Conservation (phyloP, 352 stramenopile species). For the Phytophthora sansomeana region DNA sequence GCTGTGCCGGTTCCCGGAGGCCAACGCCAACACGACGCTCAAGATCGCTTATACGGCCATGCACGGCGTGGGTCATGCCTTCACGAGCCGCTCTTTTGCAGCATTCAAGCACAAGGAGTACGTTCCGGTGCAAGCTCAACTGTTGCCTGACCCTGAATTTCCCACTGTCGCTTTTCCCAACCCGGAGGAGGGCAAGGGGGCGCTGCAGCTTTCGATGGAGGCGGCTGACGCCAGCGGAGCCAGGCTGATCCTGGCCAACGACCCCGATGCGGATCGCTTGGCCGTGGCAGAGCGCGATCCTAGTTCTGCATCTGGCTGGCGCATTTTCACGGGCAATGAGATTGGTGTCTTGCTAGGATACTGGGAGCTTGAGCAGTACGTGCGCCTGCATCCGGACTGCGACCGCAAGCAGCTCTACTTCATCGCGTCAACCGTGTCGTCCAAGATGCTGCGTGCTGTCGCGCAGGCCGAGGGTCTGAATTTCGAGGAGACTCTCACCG, state of each 20-base stretch:
- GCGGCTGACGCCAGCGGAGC: slow-evolving; percentile 79
- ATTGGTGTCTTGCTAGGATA: slow-evolving; percentile 96
- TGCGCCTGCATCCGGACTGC: slow-evolving; percentile 61
- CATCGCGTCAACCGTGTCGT: slow-evolving; percentile 96
- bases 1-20: slow-evolving; percentile 72
- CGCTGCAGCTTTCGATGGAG: slow-evolving; percentile 93
- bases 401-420: slow-evolving; percentile 85
- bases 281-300: slow-evolving; percentile 94
- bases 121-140: slow-evolving; percentile 87
- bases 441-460: slow-evolving; percentile 96
- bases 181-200: slow-evolving; percentile 97
- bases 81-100: slow-evolving; percentile 92
- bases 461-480: slow-evolving; percentile 93
- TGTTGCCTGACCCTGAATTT: slow-evolving; percentile 96
- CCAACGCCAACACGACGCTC: slow-evolving; percentile 64
- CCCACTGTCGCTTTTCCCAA: slow-evolving; percentile 98
- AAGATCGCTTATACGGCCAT: slow-evolving; percentile 98
- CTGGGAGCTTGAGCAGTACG: slow-evolving; percentile 90
- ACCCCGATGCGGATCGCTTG: slow-evolving; percentile 98
- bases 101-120: slow-evolving; percentile 91
- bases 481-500: slow-evolving; percentile 98
- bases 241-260: slow-evolving; percentile 96
- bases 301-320: slow-evolving; percentile 84
- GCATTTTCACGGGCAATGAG: slow-evolving; percentile 98
- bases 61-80: slow-evolving; percentile 97